phyloP scores from a whole-genome alignment of 2,329 filamentous ascomycete species.

The Pseudocercospora fuligena region DNA sequence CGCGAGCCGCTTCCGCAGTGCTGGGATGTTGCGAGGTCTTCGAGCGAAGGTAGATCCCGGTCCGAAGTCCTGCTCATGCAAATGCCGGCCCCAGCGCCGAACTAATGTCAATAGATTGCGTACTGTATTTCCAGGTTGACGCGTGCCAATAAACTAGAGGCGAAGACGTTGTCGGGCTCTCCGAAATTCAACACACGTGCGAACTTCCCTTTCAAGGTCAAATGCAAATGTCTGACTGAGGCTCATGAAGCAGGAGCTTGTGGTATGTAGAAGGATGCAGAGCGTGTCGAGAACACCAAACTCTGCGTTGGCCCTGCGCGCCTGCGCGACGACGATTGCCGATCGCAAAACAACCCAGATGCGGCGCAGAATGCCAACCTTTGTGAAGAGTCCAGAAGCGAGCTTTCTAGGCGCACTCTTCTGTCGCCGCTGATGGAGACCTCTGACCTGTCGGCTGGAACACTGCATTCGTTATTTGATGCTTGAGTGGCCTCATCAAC shows the following conservation, averaged over 20 bases:
- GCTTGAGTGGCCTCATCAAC: conserved; percentile 6
- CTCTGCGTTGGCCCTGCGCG: neutral
- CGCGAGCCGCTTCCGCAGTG: neutral
- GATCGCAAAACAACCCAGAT: conserved; percentile 10
- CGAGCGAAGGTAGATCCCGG: neutral
- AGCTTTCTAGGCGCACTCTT: neutral
- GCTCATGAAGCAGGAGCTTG: neutral
- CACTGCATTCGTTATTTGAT: neutral
- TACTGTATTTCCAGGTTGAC: conserved; percentile 3
- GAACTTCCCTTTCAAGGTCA: neutral
- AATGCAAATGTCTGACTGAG: neutral
- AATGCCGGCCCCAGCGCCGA: neutral
- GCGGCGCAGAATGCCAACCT: neutral
- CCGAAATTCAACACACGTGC: neutral
- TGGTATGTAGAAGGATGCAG: neutral
- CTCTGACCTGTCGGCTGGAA: neutral
- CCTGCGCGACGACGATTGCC: conserved; percentile 2
- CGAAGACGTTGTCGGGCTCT: neutral
- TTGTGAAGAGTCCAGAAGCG: neutral
- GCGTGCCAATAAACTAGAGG: conserved; percentile 1
- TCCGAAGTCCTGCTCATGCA: neutral
- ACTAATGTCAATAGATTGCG: conserved; percentile 11
- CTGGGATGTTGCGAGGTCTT: neutral
- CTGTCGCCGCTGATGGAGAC: neutral
- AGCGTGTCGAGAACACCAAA: neutral